These are phyloP conservation scores for Cladophialophora bantiana DNA, from an alignment of 2,329 filamentous ascomycete genomes.

Conservation along the genomic window DNA sequence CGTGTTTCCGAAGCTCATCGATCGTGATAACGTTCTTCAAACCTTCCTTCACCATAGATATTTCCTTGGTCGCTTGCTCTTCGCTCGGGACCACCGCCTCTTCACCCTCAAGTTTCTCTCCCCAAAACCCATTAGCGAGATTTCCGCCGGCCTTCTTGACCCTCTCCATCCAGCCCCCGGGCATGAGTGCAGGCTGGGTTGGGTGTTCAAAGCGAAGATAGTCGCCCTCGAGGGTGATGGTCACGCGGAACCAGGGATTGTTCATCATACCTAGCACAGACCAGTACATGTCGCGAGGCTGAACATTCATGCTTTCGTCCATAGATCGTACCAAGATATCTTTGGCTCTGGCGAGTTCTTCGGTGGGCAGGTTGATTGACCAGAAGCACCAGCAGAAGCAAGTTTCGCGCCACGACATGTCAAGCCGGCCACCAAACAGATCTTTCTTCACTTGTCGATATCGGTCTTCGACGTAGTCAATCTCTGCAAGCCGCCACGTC, in stretches of 20 bases:
- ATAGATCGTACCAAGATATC: slow-evolving; percentile 85
- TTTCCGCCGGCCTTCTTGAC: slow-evolving; percentile 84
- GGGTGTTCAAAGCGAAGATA: slow-evolving; percentile 83
- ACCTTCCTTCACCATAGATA: slow-evolving; percentile 77
- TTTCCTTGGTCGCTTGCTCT: slow-evolving; percentile 65
- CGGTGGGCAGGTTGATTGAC: slow-evolving; percentile 71
- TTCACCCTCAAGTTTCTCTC: slow-evolving; percentile 69
- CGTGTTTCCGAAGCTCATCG: slow-evolving; percentile 74
- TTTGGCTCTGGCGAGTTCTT: slow-evolving; percentile 67
- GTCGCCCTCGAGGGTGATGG: slow-evolving; percentile 72
- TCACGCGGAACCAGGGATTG: slow-evolving; percentile 88
- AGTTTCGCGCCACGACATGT: slow-evolving; percentile 81
- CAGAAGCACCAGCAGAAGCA: slow-evolving; percentile 95
- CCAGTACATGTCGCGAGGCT: slow-evolving; percentile 96
- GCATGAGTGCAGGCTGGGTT: slow-evolving; percentile 76
- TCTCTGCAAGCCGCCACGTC: slow-evolving; percentile 77
- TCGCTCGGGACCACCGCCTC: slow-evolving; percentile 52
- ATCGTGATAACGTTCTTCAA: slow-evolving; percentile 70
- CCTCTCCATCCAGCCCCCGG: slow-evolving; percentile 91
- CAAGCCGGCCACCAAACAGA: slow-evolving; percentile 77
- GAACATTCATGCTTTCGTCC: slow-evolving; percentile 86
- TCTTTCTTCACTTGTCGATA: slow-evolving; percentile 72
- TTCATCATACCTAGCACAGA: slow-evolving; percentile 97
- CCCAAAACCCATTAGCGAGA: slow-evolving; percentile 83
- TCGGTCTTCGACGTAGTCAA: slow-evolving; percentile 83